A percentile compares a stretch with the other conserved stretches of the same genome.
These are phyloP conservation scores for Thraustotheca clavata DNA, from an alignment of 352 stramenopile genomes.

Conservation along the genomic window DNA sequence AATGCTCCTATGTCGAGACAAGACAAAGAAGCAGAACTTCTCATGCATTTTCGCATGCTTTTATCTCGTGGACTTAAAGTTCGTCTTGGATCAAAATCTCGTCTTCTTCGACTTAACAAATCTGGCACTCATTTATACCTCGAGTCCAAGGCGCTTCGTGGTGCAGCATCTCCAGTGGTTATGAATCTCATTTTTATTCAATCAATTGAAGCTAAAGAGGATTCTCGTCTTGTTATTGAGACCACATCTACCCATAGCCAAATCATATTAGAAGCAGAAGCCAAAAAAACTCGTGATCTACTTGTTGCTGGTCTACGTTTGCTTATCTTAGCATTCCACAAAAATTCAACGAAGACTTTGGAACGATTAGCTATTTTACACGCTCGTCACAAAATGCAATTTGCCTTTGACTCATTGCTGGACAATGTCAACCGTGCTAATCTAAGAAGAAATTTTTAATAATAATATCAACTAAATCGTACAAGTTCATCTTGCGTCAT, in stretches of 20 bases:
- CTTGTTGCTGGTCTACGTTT: conserved; percentile 53
- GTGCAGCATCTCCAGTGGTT: background rate
- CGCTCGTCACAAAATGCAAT: background rate
- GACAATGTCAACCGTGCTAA: background rate
- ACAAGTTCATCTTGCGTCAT: no score
- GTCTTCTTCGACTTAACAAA: conserved; percentile 8
- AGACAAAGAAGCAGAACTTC: conserved; percentile 19
- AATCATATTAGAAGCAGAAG: conserved; percentile 56
- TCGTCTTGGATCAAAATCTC: conserved; percentile 9
- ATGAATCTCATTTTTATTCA: conserved; percentile 2
- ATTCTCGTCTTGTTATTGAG: conserved; percentile 33
- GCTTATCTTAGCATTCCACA: conserved; percentile 33
- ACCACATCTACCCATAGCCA: conserved; percentile 51
- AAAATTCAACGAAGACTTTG: background rate
- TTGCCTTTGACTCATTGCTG: conserved; percentile 5
- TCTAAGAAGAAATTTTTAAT: background rate
- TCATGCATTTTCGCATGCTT: conserved; percentile 15
- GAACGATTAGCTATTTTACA: background rate
- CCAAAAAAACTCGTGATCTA: conserved; percentile 54
- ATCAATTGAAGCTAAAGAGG: conserved; percentile 2
- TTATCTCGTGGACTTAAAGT: conserved; percentile 15
- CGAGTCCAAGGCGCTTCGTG: conserved; percentile 12
- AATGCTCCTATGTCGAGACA: background rate
- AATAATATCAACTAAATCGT: no score
- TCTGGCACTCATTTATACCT: conserved; percentile 15